Evolutionary conservation across 1,139 yeast species (phyloP).

Genomic region (Debaryomyces nepalensis): DNA sequence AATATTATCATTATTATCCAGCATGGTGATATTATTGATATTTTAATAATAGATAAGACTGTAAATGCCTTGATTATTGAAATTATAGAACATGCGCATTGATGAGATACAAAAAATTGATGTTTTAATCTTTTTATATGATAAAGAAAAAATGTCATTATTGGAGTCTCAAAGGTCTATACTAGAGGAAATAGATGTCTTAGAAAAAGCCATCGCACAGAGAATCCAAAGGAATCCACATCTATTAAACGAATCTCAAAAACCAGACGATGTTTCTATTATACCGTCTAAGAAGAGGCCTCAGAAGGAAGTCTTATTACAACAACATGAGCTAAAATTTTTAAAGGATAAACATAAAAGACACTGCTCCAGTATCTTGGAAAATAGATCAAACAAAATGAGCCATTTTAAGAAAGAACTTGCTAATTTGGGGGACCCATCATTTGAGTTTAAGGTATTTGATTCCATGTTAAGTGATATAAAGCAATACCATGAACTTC

Average conservation of each 20-base stretch:
- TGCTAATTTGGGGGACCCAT: slow-evolving; percentile 31
- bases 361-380: slow-evolving; percentile 34
- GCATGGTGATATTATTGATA: neutral
- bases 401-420: slow-evolving; percentile 27
- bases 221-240: slow-evolving; percentile 38
- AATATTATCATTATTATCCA: slow-evolving; percentile 10
- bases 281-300: slow-evolving; percentile 34
- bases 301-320: slow-evolving; percentile 53
- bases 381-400: slow-evolving; percentile 20
- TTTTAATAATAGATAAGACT: neutral
- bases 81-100: neutral
- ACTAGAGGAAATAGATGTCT: slow-evolving; percentile 43
- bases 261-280: slow-evolving; percentile 16
- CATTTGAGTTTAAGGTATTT: slow-evolving; percentile 43
- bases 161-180: slow-evolving; percentile 42
- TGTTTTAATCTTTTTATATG: neutral
- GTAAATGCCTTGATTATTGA: neutral
- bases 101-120: slow-evolving; percentile 5
- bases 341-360: slow-evolving; percentile 55
- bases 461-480: slow-evolving; percentile 43
- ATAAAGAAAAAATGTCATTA: slow-evolving; percentile 29
- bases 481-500: slow-evolving; percentile 26
- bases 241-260: slow-evolving; percentile 19
- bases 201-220: slow-evolving; percentile 37
- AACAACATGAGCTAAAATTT: slow-evolving; percentile 68